Evolutionary conservation across 345 rosid genomes (phyloP).

Genomic region (Odontarrhena argentea): DNA sequence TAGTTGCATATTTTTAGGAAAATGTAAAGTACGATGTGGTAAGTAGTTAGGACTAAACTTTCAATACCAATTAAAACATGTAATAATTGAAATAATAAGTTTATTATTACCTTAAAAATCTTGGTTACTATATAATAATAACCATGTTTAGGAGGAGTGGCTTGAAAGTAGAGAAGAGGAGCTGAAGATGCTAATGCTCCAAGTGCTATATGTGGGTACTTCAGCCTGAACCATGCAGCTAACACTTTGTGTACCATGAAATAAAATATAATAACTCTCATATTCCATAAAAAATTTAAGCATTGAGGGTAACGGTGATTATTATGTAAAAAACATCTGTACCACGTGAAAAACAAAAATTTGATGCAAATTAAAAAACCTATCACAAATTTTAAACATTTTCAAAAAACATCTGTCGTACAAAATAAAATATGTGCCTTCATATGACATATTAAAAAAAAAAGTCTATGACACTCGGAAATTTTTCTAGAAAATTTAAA

Average conservation of each 20-base stretch:
- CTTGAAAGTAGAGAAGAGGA: conserved; percentile 63
- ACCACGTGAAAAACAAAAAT: no score
- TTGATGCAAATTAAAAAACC: no score
- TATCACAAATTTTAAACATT: no score
- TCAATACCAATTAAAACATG: not conserved
- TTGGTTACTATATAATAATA: conserved; percentile 56
- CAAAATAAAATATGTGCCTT: no score
- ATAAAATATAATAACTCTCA: not conserved
- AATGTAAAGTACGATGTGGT: not conserved
- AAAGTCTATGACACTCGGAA: no score
- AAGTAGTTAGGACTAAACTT: not conserved
- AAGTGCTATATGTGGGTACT: conserved; percentile 55
- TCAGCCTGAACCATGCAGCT: conserved; percentile 55
- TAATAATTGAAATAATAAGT: conserved; percentile 4
- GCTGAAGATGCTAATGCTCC: conserved; percentile 77
- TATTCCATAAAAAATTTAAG: no score
- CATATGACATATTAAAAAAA: no score
- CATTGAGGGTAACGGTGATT: no score
- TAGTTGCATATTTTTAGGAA: not conserved
- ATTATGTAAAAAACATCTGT: no score
- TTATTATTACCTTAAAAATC: conserved; percentile 48
- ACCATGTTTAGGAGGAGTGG: conserved; percentile 47
- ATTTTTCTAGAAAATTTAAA: no score
- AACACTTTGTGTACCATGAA: conserved; percentile 47
- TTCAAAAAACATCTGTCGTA: no score